Percentiles rank a stretch among this genome's conserved stretches.
These are phyloP conservation scores for Pseudonectria buxi DNA, from an alignment of 2,329 filamentous ascomycete genomes.

Conservation along the genomic window DNA sequence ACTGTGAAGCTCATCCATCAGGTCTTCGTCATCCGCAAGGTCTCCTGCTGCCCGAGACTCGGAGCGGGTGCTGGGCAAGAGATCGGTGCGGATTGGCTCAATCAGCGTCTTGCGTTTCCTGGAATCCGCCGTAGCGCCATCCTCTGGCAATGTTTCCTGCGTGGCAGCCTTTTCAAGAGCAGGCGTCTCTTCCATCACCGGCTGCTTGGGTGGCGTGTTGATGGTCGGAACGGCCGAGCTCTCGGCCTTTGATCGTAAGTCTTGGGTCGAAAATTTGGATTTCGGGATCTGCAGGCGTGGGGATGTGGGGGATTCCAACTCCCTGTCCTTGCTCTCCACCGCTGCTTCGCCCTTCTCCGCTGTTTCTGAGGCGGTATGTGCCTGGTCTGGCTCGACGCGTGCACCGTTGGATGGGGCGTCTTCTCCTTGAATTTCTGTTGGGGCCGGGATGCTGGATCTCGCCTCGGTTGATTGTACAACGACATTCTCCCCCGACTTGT, in stretches of 20 bases:
- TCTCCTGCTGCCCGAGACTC: constrained; percentile 35
- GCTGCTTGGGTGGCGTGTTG: constrained; percentile 4
- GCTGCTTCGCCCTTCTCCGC: constrained; percentile 6
- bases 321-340: constrained; percentile 6
- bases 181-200: constrained; percentile 6
- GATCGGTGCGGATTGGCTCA: constrained; percentile 51
- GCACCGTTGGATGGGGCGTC: constrained; percentile 5
- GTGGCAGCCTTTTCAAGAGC: constrained; percentile 3
- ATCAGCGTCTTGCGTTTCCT: constrained; percentile 29
- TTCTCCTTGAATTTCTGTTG: constrained; percentile 3
- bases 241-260: constrained; percentile 16
- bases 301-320: constrained; percentile 9
- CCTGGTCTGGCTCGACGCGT: constrained; percentile 11
- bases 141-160: constrained; percentile 5
- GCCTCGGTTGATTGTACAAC: constrained; percentile 13
- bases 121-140: constrained; percentile 11
- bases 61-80: constrained; percentile 16
- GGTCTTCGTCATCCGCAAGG: constrained; percentile 65
- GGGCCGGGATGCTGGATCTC: constrained; percentile 12
- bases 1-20: constrained; percentile 78
- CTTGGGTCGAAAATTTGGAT: constrained; percentile 24
- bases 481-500: constrained; percentile 4
- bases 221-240: constrained; percentile 9
- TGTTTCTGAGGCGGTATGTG: constrained; percentile 12
- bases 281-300: constrained; percentile 17